Evolutionary conservation across 371 early-diverging fungal species (phyloP), one percentile per base, ranked within the genome.

Genomic region (Mucor piriformis): DNA sequence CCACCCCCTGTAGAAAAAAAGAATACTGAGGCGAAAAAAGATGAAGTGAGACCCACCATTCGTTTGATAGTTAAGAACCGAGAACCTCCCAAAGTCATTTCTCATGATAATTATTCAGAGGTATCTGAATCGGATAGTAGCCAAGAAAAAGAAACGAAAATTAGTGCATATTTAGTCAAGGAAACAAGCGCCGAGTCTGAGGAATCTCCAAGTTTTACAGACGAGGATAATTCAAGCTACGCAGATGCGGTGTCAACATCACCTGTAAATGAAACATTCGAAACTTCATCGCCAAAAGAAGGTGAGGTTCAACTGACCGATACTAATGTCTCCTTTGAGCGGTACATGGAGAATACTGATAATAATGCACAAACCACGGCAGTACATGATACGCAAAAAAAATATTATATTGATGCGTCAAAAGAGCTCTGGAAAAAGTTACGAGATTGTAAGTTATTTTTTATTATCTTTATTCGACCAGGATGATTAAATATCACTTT

Each of bases 381-480:
- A 29, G 8, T 29, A 29, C 29, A 46, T 3, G 59, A 43, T 0
- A 25, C 10, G 5, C 16, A 25, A 40, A 58, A 58, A 21, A 27
- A 58, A 12, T 60, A 60, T 47, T 60, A 60, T 47, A 35, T 60
- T 5, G 44, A 60, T 8, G 35, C 53, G 8, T 60, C 60, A 6
- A 60, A 60, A 38, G 47, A 53, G 37, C 27, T 56, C 5, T 64
- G 64, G 64, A 15, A 48, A 29, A 64, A 66, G 34, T 27, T 65
- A 43, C 34, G 33, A 16, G 46, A 60, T 15, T 65, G 66, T 59
- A 59, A 59, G 66, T 64, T 8, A 7, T 33, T 7, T 8, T 13
- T 20, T 37, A 24, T 18, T 3, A 38, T 16, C 27, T 49, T 23
- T 35, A 34, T 18, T 7, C 15, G 10, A 37, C 21, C 3, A 23